Base-by-base conservation (phyloP, 1,284 basidiomycete genomes). In the Exobasidium cylindrosporum region DNA sequence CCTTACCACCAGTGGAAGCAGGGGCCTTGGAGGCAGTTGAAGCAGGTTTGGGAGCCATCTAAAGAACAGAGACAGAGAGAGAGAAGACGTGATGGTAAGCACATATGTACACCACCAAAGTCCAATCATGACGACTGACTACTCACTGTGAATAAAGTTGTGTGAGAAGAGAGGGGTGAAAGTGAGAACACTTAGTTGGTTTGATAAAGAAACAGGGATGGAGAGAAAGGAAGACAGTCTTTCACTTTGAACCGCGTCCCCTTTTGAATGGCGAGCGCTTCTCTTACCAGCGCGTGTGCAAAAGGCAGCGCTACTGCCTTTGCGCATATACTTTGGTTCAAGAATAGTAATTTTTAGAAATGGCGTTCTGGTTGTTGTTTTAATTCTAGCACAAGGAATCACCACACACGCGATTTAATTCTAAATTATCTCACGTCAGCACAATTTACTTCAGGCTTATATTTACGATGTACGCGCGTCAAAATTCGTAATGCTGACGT, bases 1-100 rank as follows among this genome's bases (percentile, higher is more conserved):
- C 85, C 80, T 86, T 86, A 55, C 79, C 78, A 61, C 78, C 82
- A 57, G 83, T 84, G 31, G 85, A 86, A 61, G 84, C 83, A 69
- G 86, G 84, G 85, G 70, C 76, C 79, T 81, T 81, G 53, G 60
- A 60, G 50, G 69, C 68, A 50, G 64, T 54, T 68, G 77, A 73
- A 61, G 78, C 75, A 64, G 73, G 68, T 70, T 79, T 79, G 62
- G 76, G 76, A 54, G 76, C 63, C 76, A 47, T 60, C 40, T 32
- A 54, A 23, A 29, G 23, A 21, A 32, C 21, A 21, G 28, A 45
- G 17, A 17, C 5, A 52, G 26, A 58, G 40, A 21, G n/a, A n/a
- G n/a, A n/a, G n/a, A n/a, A n/a, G n/a, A n/a, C 28, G 2, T 43
- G 55, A 2, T n/a, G n/a, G n/a, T n/a, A n/a, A n/a, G n/a, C n/a